Evolutionary conservation across 2,329 filamentous ascomycete genomes (phyloP).

Genomic region (Alternaria arbusti): DNA sequence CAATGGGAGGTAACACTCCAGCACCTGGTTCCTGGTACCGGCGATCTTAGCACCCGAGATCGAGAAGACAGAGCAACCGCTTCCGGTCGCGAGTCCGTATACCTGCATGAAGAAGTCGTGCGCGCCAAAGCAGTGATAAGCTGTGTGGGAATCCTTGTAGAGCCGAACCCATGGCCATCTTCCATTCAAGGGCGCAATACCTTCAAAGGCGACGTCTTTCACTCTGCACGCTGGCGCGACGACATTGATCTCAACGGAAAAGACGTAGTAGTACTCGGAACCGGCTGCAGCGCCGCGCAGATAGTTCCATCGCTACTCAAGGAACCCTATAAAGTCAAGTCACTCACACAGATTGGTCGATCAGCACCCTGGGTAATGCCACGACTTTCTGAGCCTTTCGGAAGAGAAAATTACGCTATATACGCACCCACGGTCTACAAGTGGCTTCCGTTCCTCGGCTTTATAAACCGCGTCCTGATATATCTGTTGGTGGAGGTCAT

Average conservation of each 20-base stretch:
- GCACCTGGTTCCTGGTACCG: background rate
- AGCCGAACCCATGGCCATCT: background rate
- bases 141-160: background rate
- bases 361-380: constrained; percentile 6
- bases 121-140: background rate
- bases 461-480: background rate
- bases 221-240: constrained; percentile 59
- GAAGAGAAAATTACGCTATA: background rate
- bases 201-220: constrained; percentile 59
- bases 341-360: constrained; percentile 8
- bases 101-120: background rate
- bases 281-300: background rate
- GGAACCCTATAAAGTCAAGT: background rate
- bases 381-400: constrained; percentile 3
- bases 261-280: constrained; percentile 59
- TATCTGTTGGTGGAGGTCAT: constrained; percentile 1
- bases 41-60: background rate
- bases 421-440: background rate
- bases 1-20: background rate
- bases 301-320: background rate
- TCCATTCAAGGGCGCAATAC: constrained; percentile 53
- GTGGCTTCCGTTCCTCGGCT: constrained; percentile 1
- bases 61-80: background rate
- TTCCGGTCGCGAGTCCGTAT: background rate
- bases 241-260: constrained; percentile 56